A percentile compares a stretch with the other conserved stretches of the same genome.
Evolutionary conservation across 768 basidiomycete species (phyloP).

Genomic region (Panaeolus papilionaceus): DNA sequence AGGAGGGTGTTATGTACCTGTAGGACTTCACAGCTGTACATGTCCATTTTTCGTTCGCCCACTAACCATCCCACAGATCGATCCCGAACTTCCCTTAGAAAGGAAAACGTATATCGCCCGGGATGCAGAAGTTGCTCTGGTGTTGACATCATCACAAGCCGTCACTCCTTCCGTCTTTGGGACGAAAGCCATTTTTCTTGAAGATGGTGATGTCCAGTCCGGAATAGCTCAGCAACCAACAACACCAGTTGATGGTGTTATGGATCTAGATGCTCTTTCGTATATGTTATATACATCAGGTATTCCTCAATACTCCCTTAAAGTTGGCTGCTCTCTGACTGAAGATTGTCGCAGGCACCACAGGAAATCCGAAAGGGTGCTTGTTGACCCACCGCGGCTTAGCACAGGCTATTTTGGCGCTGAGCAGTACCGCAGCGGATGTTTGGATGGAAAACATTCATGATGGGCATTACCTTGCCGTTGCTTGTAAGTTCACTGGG

Average conservation of each 20-base stretch:
- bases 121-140: constrained; percentile 48
- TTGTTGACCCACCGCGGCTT: constrained; percentile 42
- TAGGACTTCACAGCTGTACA: constrained; percentile 28
- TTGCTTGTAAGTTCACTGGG: constrained; percentile 45
- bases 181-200: constrained; percentile 30
- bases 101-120: constrained; percentile 50
- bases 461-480: constrained; percentile 42
- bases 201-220: constrained; percentile 29
- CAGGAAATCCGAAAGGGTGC: constrained; percentile 59
- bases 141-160: constrained; percentile 39
- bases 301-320: constrained; percentile 19
- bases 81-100: constrained; percentile 54
- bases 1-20: constrained; percentile 59
- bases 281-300: constrained; percentile 60
- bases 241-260: constrained; percentile 32
- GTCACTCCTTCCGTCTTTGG: constrained; percentile 33
- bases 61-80: constrained; percentile 42
- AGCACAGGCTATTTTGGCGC: constrained; percentile 38
- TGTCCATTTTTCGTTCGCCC: neutral
- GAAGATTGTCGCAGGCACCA: constrained; percentile 43
- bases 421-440: constrained; percentile 38
- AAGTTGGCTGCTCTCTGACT: neutral
- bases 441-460: constrained; percentile 35
- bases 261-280: constrained; percentile 40
- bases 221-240: constrained; percentile 34